phyloP scores from a whole-genome alignment of 2,329 filamentous ascomycete species.

The Aspergillus flavus region DNA sequence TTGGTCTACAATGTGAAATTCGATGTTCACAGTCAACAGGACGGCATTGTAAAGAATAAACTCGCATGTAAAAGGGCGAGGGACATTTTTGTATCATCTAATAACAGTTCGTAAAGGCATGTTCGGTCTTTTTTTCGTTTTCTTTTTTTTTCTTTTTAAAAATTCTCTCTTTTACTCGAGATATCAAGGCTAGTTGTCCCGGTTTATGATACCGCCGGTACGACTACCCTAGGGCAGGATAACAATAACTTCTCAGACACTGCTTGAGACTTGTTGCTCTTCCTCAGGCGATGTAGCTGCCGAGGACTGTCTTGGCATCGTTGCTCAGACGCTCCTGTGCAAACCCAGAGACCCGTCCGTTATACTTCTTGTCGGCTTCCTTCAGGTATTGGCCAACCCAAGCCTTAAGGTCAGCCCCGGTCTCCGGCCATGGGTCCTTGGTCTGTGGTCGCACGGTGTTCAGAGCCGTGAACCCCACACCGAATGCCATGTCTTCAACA shows the following conservation, averaged over 20 bases:
- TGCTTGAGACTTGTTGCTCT: neutral
- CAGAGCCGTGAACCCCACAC: constrained; percentile 88
- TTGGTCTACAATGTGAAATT: neutral
- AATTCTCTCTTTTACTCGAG: constrained; percentile 1
- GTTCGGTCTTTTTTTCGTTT: neutral
- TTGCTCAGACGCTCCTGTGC: constrained; percentile 70
- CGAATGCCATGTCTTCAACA: constrained; percentile 92
- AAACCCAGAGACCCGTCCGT: constrained; percentile 70
- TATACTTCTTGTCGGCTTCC: constrained; percentile 72
- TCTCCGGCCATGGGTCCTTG: constrained; percentile 82
- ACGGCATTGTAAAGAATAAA: constrained; percentile 7
- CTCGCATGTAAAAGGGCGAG: neutral
- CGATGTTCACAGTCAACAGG: neutral
- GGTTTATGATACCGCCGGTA: neutral
- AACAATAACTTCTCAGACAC: neutral
- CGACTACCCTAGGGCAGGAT: neutral
- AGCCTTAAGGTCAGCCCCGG: constrained; percentile 71
- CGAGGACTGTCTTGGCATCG: constrained; percentile 56
- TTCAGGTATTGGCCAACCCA: constrained; percentile 86
- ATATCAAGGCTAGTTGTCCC: neutral
- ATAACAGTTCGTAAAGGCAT: constrained; percentile 19
- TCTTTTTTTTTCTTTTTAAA: neutral
- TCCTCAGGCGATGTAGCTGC: constrained; percentile 49
- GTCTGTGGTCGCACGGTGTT: constrained; percentile 80
- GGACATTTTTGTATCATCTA: constrained; percentile 11